Evolutionary conservation across 1,139 yeast genomes (phyloP), one percentile per base, ranked within the genome.

Genomic region (Taphrina sp.): DNA sequence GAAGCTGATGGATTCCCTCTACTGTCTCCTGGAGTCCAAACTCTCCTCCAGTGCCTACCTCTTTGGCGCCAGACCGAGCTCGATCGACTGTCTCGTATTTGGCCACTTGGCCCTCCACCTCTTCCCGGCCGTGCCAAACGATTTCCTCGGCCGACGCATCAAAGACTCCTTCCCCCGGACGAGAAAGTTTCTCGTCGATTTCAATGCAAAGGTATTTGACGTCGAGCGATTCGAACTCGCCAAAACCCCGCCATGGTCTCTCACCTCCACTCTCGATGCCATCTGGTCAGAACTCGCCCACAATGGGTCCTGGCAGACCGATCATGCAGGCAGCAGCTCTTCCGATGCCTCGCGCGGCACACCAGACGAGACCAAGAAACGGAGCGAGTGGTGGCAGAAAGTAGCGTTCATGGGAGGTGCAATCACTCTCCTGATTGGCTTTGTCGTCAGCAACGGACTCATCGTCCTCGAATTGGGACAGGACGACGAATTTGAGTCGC

Each of bases 111-210:
- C 55, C 24, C 24, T 41, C 3, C 58, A 47, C 31, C 56, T 38
- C 26, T 61, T 59, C 38, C 61, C 60, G 39, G 61, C 47, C 19
- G 64, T 64, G n/a, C 56, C 61, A 54, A 64, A 63, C 53, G 63
- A 67, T 31, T 23, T 19, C 23, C 36, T 52, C 26, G 49, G 49
- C 12, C 29, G 37, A 1, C 12, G 10, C 12, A 22, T 49, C 37
- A 38, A 49, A 29, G 41, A 38, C 16, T 38, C 54, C 37, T 49
- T 23, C 24, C 46, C 54, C 8, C 16, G 46, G n/a, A 31, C 38
- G n/a, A 24, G 46, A 14, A 49, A 42, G 39, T 49, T 29, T 24
- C 24, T 49, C n/a, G 46, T 34, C 26, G 31, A 41, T 19, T 22
- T 49, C 34, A 29, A 43, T 43, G 37, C 47, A 26, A 41, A 14